A percentile compares a stretch with the other conserved stretches of the same genome.
These are phyloP conservation scores for Vitis labrusca DNA, from an alignment of 164 flowering plant genomes.

Conservation along the genomic window DNA sequence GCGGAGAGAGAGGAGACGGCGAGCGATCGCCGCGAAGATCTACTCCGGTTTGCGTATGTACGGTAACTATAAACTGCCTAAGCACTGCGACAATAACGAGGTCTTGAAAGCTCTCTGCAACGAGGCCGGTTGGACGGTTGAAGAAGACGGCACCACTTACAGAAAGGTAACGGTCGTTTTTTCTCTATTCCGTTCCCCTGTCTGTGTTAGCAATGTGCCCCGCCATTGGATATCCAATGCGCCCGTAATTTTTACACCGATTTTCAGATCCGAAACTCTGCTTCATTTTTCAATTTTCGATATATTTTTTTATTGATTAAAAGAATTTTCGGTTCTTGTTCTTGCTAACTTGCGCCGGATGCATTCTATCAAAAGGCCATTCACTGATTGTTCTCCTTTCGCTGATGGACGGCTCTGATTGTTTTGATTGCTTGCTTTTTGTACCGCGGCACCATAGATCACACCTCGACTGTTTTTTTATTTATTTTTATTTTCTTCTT, in stretches of 20 bases:
- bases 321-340: background rate
- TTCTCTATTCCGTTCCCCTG: background rate
- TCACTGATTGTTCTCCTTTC: background rate
- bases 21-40: conserved; percentile 94
- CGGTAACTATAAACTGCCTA: conserved; percentile 84
- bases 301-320: no score
- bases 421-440: background rate
- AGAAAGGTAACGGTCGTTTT: conserved; percentile 53
- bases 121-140: conserved; percentile 94
- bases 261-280: no score
- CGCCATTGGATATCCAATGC: no score
- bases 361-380: background rate
- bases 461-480: background rate
- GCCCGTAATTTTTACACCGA: no score
- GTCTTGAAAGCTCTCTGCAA: conserved; percentile 85
- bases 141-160: conserved; percentile 91
- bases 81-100: conserved; percentile 94
- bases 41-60: conserved; percentile 75
- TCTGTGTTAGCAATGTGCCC: no score
- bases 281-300: no score
- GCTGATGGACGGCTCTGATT: conserved; percentile 18
- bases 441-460: background rate
- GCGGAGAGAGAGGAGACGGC: conserved; percentile 72
- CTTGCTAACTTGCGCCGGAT: conserved; percentile 8
- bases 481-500: no score